Conservation (phyloP, 1,284 basidiomycete species). For the Ganoderma meredithae region DNA sequence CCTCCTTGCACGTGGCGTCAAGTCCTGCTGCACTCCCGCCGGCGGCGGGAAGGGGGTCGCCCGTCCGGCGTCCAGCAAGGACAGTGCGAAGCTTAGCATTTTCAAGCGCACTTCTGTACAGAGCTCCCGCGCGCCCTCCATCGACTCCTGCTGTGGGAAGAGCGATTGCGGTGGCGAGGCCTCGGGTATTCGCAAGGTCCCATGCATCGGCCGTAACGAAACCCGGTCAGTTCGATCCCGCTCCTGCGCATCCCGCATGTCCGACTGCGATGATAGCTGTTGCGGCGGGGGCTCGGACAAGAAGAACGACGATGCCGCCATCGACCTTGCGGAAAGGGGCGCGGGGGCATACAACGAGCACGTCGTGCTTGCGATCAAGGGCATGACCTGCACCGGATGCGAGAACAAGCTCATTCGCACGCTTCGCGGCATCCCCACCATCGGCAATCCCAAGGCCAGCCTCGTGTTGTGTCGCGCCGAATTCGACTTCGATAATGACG, state of each 20-base stretch:
- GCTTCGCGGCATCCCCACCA: constrained; percentile 33
- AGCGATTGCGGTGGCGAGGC: constrained; percentile 25
- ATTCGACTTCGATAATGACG: constrained; percentile 39
- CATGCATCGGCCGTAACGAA: constrained; percentile 25
- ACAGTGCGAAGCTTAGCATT: constrained; percentile 21
- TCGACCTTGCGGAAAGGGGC: constrained; percentile 28
- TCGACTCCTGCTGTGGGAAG: constrained; percentile 37
- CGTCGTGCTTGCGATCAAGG: constrained; percentile 40
- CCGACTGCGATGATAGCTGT: constrained; percentile 30
- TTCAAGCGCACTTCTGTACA: constrained; percentile 21
- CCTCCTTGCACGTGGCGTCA: constrained; percentile 39
- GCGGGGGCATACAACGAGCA: constrained; percentile 22
- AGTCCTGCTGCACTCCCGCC: constrained; percentile 38
- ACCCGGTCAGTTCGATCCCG: constrained; percentile 6
- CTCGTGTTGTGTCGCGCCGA: constrained; percentile 43
- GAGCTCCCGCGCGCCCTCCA: constrained; percentile 24
- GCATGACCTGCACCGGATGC: constrained; percentile 45
- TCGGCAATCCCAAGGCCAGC: constrained; percentile 42
- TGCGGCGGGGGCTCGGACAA: constrained; percentile 26
- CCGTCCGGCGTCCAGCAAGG: constrained; percentile 21
- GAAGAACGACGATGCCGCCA: constrained; percentile 26
- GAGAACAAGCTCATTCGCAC: constrained; percentile 43
- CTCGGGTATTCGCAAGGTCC: constrained; percentile 20
- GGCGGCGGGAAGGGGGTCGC: constrained; percentile 17
- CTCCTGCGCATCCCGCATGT: constrained; percentile 25